phyloP scores from a whole-genome alignment of 768 basidiomycete genomes.

The Boletales sp. region DNA sequence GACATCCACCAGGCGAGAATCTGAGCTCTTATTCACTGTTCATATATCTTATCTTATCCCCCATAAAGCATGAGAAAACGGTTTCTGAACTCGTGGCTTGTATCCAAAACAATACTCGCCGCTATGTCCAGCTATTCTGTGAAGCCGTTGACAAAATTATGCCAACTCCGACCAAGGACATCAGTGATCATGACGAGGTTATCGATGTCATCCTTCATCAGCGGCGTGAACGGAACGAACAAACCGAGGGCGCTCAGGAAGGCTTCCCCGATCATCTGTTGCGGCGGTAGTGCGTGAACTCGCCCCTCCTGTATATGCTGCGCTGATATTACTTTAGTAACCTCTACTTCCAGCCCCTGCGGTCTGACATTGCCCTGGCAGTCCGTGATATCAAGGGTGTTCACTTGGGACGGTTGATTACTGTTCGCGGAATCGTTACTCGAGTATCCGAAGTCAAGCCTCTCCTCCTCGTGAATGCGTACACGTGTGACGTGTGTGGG shows the following conservation, averaged over 20 bases:
- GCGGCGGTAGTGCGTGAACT: slow-evolving; percentile 82
- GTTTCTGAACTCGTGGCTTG: slow-evolving; percentile 71
- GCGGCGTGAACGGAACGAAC: slow-evolving; percentile 82
- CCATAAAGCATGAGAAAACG: slow-evolving; percentile 60
- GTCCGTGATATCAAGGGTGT: slow-evolving; percentile 87
- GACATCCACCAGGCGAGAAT: slow-evolving; percentile 70
- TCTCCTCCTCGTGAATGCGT: slow-evolving; percentile 93
- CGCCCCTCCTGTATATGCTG: neutral
- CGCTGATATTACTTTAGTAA: slow-evolving; percentile 53
- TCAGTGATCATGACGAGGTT: slow-evolving; percentile 89
- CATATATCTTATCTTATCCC: slow-evolving; percentile 4
- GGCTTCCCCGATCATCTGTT: slow-evolving; percentile 90
- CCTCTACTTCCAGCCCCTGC: slow-evolving; percentile 88
- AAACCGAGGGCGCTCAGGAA: slow-evolving; percentile 66
- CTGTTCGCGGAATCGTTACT: slow-evolving; percentile 95
- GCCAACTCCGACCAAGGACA: slow-evolving; percentile 85
- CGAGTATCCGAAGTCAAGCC: slow-evolving; percentile 99
- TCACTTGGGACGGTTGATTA: slow-evolving; percentile 91
- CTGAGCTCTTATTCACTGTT: slow-evolving; percentile 1
- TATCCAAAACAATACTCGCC: slow-evolving; percentile 81
- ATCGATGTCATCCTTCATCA: slow-evolving; percentile 97
- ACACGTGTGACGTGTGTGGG: slow-evolving; percentile 97
- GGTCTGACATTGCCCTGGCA: slow-evolving; percentile 72
- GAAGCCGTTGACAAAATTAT: slow-evolving; percentile 89
- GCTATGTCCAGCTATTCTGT: slow-evolving; percentile 86